These are phyloP conservation scores for Climacium dendroides DNA, from an alignment of 225 moss, liverwort and hornwort genomes.

Conservation along the genomic window DNA sequence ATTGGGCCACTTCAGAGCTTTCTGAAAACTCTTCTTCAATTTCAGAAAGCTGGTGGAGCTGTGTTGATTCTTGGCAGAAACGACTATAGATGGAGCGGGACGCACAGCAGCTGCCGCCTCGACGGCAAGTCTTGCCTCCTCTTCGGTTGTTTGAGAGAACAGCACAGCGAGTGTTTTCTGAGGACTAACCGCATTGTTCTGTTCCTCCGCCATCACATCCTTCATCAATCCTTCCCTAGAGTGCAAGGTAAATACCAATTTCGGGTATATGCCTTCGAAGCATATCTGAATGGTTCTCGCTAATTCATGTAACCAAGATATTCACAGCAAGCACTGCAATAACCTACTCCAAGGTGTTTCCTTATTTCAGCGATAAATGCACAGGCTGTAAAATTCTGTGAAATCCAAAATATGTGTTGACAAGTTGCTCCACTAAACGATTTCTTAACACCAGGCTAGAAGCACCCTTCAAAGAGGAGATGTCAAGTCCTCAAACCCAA, in stretches of 20 bases:
- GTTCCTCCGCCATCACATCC: slow-evolving; percentile 92
- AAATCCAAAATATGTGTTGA: not conserved
- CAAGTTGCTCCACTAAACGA: not conserved
- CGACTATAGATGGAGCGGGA: slow-evolving; percentile 86
- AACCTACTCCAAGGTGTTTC: not conserved
- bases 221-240: slow-evolving; percentile 46
- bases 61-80: slow-evolving; percentile 70
- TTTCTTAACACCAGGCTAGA: not conserved
- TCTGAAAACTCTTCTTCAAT: slow-evolving; percentile 73
- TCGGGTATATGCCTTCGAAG: not conserved
- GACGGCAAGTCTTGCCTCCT: slow-evolving; percentile 90
- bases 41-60: slow-evolving; percentile 52
- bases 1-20: slow-evolving; percentile 76
- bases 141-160: slow-evolving; percentile 84
- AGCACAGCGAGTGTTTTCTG: slow-evolving; percentile 41
- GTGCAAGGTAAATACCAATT: not conserved
- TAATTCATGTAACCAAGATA: not conserved
- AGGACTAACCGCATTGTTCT: slow-evolving; percentile 29
- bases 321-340: not conserved
- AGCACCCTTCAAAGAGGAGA: not conserved
- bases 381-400: not conserved
- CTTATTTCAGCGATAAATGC: not conserved
- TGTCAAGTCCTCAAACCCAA: not conserved
- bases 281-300: not conserved
- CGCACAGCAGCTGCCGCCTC: slow-evolving; percentile 95